Evolutionary conservation across 129 eudicot species (phyloP), one percentile per base, ranked within the genome.

Genomic region (Daucus carota): DNA sequence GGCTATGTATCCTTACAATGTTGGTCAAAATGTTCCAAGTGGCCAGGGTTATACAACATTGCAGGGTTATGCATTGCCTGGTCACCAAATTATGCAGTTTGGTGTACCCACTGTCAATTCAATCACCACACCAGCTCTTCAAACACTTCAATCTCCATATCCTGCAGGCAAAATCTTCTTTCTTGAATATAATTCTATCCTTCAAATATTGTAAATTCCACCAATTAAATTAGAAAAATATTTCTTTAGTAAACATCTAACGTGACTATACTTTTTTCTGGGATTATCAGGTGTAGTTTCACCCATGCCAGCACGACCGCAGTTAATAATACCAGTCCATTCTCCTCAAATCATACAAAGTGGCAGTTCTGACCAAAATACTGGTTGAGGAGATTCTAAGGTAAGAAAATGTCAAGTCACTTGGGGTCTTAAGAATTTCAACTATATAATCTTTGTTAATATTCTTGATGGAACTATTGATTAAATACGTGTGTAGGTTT

Each of bases 281-380:
- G 82, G 70, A 31, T 81, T 76, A 76, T 67, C 81, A 93, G 97
- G 97, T 77, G 77, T 85, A n/a, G 90, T 70, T 20, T 72, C 90
- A 72, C 87, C 92, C 71, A 85, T 85, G 79, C 91, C 85, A 72
- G 96, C 85, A 74, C 97, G 80, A 76, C 85, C 88, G 24, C 97
- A 90, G 73, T 93, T 88, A 69, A 76, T 87, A 78, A 84, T 85
- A 68, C 82, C 96, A 63, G 83, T 81, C 70, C 97, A 85, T 74
- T 80, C 96, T 77, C 81, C 90, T 44, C 96, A 83, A 75, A 84
- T 84, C 86, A 81, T 85, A 78, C 97, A 82, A 83, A 87, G 91
- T 72, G 71, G 96, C 47, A 90, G 91, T 83, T 81, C 98, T 81
- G 97, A 89, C 82, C 98, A 85, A 81, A 85, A 81, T 83, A 75